phyloP scores from a whole-genome alignment of 164 flowering plant genomes.

The Echeveria elegans region DNA sequence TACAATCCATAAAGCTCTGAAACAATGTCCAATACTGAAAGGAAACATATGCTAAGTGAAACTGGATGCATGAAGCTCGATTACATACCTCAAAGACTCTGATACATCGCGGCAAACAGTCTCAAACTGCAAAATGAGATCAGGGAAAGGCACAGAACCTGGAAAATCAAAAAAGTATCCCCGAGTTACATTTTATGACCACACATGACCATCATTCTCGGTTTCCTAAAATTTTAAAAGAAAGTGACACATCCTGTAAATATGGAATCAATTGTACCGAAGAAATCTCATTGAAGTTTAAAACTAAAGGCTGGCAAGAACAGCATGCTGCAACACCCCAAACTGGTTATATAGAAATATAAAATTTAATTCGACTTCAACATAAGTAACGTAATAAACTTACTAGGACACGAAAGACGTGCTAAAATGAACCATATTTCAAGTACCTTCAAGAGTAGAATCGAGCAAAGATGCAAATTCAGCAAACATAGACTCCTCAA shows the following conservation, averaged over 20 bases:
- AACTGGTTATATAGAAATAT: neutral
- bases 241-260: neutral
- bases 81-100: constrained; percentile 67
- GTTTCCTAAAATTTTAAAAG: neutral
- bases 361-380: neutral
- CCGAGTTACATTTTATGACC: constrained; percentile 5
- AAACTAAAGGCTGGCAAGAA: neutral
- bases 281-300: neutral
- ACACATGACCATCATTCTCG: neutral
- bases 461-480: constrained; percentile 80
- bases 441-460: constrained; percentile 75
- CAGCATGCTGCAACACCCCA: neutral
- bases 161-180: constrained; percentile 17
- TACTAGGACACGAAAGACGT: neutral
- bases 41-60: neutral
- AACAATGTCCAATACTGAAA: neutral
- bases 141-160: constrained; percentile 83
- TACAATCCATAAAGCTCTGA: neutral
- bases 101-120: constrained; percentile 68
- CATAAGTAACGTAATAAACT: neutral
- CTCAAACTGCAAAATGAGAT: constrained; percentile 73
- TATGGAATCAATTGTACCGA: neutral
- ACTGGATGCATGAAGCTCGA: neutral
- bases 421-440: neutral
- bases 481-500: constrained; percentile 55